Evolutionary conservation across 1,284 basidiomycete species (phyloP), one percentile per base, ranked within the genome.

Genomic region (Ceratobasidium sp.): DNA sequence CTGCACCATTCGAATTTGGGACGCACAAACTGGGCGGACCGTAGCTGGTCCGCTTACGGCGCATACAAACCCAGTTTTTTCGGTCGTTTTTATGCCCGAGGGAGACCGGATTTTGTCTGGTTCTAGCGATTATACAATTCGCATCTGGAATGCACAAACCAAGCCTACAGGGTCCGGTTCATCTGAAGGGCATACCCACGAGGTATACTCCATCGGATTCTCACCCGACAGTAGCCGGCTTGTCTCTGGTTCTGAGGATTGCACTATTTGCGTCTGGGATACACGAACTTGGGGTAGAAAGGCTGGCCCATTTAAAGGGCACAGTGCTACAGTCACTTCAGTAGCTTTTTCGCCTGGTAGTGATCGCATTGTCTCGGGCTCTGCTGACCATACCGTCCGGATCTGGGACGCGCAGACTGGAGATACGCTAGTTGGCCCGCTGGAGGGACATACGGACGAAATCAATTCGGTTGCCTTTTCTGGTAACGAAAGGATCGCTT

Each of bases 1-100:
- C 41, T 9, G 71, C 31, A 75, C 73, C 24, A 54, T 74, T n/a
- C 71, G 64, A 4, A 11, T 74, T 11, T 74, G 74, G 74, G 53
- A 74, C 61, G 34, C 65, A 27, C 16, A 54, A 5, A 69, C 66
- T 3, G 66, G 49, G 4, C 11, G 4, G 2, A 13, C n/a, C 2
- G 37, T 31, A n/a, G n/a, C n/a, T n/a, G n/a, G n/a, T n/a, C n/a
- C n/a, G n/a, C n/a, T n/a, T n/a, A n/a, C n/a, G n/a, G n/a, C 61
- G 4, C 71, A 73, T 56, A 56, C 22, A 7, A 11, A 29, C 27
- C 8, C 53, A 6, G 53, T 56, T 46, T 34, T 13, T 31, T 68
- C 68, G 22, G 43, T 59, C 4, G 56, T 54, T 4, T 75, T 72
- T 19, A 74, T 62, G 8, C 74, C 49, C 8, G 74, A 75, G 46